Base-by-base conservation (phyloP, 345 rosid genomes). In the Cochlearia excelsa region DNA sequence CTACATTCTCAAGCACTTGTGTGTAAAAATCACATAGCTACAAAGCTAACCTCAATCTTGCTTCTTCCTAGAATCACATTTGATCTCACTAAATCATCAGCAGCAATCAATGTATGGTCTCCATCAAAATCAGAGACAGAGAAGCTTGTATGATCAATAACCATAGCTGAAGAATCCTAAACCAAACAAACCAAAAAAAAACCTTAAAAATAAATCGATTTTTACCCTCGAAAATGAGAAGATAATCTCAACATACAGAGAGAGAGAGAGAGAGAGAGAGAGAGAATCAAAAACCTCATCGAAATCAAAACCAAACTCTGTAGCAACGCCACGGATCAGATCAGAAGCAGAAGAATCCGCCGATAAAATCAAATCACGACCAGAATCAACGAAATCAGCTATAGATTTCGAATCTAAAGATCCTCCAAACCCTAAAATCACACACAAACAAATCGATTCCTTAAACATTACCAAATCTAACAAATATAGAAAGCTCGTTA, bases 351-450 rank as follows among this genome's bases (percentile, higher is more conserved):
- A 75, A n/a, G 63, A 69, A 79, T 85, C 88, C 37, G 75, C 88
- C 33, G 86, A 85, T 6, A 85, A 6, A 44, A 85, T 78, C 79
- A 85, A 69, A 57, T 83, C 86, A 34, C 74, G 86, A 57, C 88
- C 92, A 1, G 88, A 81, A 80, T 85, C 92, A 63, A 85, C 82
- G 54, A 83, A 85, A 58, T 82, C 88, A 52, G 82, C 73, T 51
- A 82, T 79, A 4, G 79, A 73, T 16, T 61, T 66, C 63, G 80
- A 70, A 68, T 81, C 88, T 74, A 85, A 58, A 1, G 79, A 72
- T 27, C 93, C 88, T 33, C 88, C 93, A 67, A 79, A 71, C 0
- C 77, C 88, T 82, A 45, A 26, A 63, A 31, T 5, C 40, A 16
- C 23, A 16, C 53, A 53, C 9, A 55, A 64, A 45, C 5, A 47